Evolutionary conservation across 495 filamentous ascomycete genomes (phyloP).

Genomic region (Arthonia radiata): DNA sequence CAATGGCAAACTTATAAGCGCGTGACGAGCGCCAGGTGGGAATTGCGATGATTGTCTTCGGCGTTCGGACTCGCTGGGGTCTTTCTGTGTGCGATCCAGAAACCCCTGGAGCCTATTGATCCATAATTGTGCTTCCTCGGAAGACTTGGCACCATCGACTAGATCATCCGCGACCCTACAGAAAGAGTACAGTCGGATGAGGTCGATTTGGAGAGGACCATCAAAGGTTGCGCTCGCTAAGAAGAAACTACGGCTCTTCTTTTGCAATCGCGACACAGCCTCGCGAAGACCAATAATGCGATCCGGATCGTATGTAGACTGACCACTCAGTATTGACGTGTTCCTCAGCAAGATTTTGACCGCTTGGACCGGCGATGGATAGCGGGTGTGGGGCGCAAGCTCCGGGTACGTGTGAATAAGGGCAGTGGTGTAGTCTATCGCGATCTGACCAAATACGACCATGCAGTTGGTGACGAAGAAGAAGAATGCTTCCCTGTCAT

Average conservation of each 20-base stretch:
- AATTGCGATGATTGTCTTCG: too few relatives aligned
- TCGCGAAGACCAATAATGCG: constrained; percentile 28
- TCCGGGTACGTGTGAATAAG: constrained; percentile 28
- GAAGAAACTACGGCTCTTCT: constrained; percentile 44
- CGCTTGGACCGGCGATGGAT: constrained; percentile 21
- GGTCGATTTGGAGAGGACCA: constrained; percentile 35
- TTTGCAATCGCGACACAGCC: constrained; percentile 23
- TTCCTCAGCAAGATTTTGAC: constrained; percentile 20
- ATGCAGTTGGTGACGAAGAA: constrained; percentile 39
- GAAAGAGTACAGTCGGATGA: constrained; percentile 43
- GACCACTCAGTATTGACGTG: too few relatives aligned
- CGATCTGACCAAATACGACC: constrained; percentile 37
- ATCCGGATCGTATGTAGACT: constrained; percentile 23
- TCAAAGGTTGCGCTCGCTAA: constrained; percentile 37
- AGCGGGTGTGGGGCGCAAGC: constrained; percentile 17
- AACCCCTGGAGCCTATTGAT: constrained; percentile 24
- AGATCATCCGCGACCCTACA: constrained; percentile 47
- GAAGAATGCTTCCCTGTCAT: constrained; percentile 37
- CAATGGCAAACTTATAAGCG: constrained; percentile 28
- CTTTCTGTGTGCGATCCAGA: constrained; percentile 20
- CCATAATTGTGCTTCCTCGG: constrained; percentile 21
- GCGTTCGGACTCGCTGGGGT: constrained; percentile 1
- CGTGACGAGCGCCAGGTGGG: constrained; percentile 19
- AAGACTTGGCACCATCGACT: constrained; percentile 28
- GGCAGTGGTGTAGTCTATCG: constrained; percentile 35